Conservation (phyloP, 2,329 filamentous ascomycete genomes). For the Talaromyces sp. region DNA sequence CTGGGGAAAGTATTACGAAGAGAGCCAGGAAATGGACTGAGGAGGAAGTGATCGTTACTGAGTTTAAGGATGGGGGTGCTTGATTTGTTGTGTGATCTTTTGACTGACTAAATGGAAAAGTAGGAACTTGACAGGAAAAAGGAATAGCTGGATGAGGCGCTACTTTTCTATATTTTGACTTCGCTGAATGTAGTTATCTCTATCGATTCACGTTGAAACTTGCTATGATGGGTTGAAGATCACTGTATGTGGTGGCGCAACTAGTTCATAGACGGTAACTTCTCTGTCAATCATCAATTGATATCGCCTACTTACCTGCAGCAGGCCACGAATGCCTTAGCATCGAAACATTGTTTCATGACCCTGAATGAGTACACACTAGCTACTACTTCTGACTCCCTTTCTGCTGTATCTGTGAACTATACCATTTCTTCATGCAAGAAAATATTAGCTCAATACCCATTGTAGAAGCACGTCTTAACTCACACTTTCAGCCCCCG, state of each 20-base stretch:
- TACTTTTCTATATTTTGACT: not conserved
- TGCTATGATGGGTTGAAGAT: not conserved
- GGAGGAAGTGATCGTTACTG: not conserved
- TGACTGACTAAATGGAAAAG: not conserved
- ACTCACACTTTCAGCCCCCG: not conserved
- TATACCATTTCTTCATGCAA: not conserved
- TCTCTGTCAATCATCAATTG: no score
- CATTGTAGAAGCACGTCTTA: not conserved
- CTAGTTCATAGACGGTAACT: no score
- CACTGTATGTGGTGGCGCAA: not conserved
- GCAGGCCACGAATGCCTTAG: no score
- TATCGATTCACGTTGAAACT: no score
- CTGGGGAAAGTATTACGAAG: constrained; percentile 30
- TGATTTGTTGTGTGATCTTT: no score
- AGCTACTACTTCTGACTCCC: not conserved
- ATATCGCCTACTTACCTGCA: not conserved
- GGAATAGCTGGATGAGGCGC: not conserved
- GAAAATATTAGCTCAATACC: not conserved
- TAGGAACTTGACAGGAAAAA: not conserved
- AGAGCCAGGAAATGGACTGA: no score
- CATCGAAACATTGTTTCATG: no score
- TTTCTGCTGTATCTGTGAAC: not conserved
- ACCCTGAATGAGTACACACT: no score
- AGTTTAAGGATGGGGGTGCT: no score
- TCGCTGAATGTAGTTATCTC: no score